Evolutionary conservation across 2,329 filamentous ascomycete genomes (phyloP).

Genomic region (Zymoseptoria tritici): DNA sequence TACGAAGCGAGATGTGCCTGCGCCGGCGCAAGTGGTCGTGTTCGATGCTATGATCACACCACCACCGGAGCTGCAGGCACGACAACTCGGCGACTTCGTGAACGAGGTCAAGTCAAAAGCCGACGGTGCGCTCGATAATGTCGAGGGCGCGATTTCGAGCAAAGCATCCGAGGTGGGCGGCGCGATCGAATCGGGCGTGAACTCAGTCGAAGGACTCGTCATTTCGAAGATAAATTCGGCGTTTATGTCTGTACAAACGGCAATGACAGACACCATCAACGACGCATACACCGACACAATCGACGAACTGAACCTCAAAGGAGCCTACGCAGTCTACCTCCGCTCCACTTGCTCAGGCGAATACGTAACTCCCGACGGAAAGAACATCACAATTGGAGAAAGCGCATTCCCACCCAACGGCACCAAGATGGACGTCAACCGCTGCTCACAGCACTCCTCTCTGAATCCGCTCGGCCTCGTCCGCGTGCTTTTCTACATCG

Average conservation of each 20-base stretch:
- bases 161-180: slow-evolving; percentile 16
- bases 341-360: slow-evolving; percentile 51
- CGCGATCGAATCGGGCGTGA: slow-evolving; percentile 14
- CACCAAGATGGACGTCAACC: slow-evolving; percentile 44
- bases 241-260: too few species aligned
- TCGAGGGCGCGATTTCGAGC: slow-evolving; percentile 18
- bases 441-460: slow-evolving; percentile 47
- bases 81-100: slow-evolving; percentile 24
- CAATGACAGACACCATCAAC: too few species aligned
- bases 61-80: slow-evolving; percentile 4
- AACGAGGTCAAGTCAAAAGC: slow-evolving; percentile 17
- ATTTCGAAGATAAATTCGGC: slow-evolving; percentile 9
- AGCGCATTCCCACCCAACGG: slow-evolving; percentile 21
- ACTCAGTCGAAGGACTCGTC: slow-evolving; percentile 13
- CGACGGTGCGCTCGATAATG: slow-evolving; percentile 9
- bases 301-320: slow-evolving; percentile 45
- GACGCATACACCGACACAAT: slow-evolving; percentile 18
- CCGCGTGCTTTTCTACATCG: slow-evolving; percentile 53
- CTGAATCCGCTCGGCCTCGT: slow-evolving; percentile 51
- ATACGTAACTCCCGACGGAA: slow-evolving; percentile 33
- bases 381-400: slow-evolving; percentile 36
- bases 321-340: slow-evolving; percentile 56
- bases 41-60: slow-evolving; percentile 14
- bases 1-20: slow-evolving; percentile 13
- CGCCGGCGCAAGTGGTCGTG: slow-evolving; percentile 6